These are phyloP conservation scores for Cryphonectria naterciae DNA, from an alignment of 2,329 filamentous ascomycete species.

Conservation along the genomic window DNA sequence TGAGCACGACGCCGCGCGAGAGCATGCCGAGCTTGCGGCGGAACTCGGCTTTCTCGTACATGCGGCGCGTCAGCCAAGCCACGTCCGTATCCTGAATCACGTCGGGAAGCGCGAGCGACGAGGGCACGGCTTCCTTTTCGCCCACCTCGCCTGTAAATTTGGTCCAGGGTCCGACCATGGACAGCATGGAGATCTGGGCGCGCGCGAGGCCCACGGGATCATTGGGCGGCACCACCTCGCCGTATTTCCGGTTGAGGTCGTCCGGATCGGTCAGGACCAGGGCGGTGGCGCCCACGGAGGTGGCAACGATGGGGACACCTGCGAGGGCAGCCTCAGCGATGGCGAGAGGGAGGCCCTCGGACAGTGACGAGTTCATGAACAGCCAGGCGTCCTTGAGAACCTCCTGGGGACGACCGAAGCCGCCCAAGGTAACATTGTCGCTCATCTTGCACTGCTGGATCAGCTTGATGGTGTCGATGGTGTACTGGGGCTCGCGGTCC, in stretches of 20 bases:
- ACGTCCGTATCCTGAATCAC: conserved; percentile 54
- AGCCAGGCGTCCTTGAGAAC: conserved; percentile 61
- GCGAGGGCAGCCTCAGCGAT: conserved; percentile 62
- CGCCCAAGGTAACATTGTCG: conserved; percentile 55
- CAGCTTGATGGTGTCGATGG: conserved; percentile 61
- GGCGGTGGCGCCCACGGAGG: conserved; percentile 59
- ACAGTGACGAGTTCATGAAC: conserved; percentile 61
- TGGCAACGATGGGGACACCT: conserved; percentile 59
- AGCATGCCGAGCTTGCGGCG: conserved; percentile 62
- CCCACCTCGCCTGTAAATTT: conserved; percentile 57
- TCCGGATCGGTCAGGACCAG: conserved; percentile 60
- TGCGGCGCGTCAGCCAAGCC: conserved; percentile 55
- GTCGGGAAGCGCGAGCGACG: conserved; percentile 36
- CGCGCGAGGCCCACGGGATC: conserved; percentile 63
- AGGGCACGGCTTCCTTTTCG: conserved; percentile 41
- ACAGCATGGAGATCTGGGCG: conserved; percentile 65
- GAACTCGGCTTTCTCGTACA: conserved; percentile 63
- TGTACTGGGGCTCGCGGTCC: conserved; percentile 65
- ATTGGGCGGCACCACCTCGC: conserved; percentile 67
- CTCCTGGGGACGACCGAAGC: conserved; percentile 59
- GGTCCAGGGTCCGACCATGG: conserved; percentile 64
- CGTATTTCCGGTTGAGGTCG: conserved; percentile 54
- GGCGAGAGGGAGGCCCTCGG: conserved; percentile 59
- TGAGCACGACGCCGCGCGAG: conserved; percentile 60
- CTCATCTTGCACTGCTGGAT: conserved; percentile 59